These are phyloP conservation scores for Melampsora larici-populina DNA, from an alignment of 1,284 basidiomycete species.

Conservation along the genomic window DNA sequence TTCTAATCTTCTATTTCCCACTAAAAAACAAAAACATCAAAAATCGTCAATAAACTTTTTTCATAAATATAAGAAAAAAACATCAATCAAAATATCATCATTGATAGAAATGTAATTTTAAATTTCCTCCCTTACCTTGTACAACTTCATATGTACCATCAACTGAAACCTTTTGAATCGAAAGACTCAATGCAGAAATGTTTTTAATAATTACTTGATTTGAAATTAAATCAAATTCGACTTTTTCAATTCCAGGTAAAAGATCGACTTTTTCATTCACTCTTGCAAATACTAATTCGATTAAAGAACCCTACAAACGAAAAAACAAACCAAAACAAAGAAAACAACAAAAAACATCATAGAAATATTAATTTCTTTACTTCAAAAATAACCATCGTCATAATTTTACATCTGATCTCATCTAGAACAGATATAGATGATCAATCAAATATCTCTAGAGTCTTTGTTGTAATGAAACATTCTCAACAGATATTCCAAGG, in stretches of 20 bases:
- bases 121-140: background rate
- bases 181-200: slow-evolving; percentile 26
- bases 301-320: slow-evolving; percentile 19
- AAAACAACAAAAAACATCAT: background rate
- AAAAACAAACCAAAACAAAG: slow-evolving; percentile 1
- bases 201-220: slow-evolving; percentile 26
- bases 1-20: slow-evolving; percentile 1
- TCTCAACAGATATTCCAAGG: background rate
- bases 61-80: background rate
- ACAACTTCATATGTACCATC: slow-evolving; percentile 37
- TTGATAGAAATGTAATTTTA: too few species aligned
- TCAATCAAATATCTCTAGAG: background rate
- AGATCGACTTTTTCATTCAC: slow-evolving; percentile 15
- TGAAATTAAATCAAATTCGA: slow-evolving; percentile 3
- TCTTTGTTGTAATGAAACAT: background rate
- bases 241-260: slow-evolving; percentile 5
- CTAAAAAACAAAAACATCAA: slow-evolving; percentile 7
- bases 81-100: background rate
- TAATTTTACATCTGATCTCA: background rate
- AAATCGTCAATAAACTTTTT: background rate
- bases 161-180: slow-evolving; percentile 11
- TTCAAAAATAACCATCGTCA: background rate
- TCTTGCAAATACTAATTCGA: slow-evolving; percentile 34
- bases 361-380: background rate
- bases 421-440: background rate